Evolutionary conservation across 192 early-diverging fungal genomes (phyloP), one percentile per base, ranked within the genome.

Genomic region (Gigaspora rosea): DNA sequence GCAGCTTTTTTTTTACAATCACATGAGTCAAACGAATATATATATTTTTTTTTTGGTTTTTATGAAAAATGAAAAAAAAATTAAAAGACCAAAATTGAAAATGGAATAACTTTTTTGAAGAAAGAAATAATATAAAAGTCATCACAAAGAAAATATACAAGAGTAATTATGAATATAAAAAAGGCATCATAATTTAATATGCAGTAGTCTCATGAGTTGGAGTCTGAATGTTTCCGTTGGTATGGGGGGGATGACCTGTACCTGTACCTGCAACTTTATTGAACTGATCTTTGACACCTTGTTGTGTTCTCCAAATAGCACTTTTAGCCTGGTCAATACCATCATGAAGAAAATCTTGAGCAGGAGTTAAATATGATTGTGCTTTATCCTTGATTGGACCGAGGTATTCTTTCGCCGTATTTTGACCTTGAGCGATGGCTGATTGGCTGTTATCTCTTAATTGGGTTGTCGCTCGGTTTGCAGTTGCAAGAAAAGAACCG

Each of bases 401-500:
- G 3, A 56, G 12, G 2, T 51, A 70, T 52, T 70, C 36, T 22
- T 49, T 50, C 6, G 68, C 68, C 9, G 18, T 32, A 51, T 49
- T 15, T 47, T 56, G 56, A 59, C 36, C 51, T 20, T 56, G 57
- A 35, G 50, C 13, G 8, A 73, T 54, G 11, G 48, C 71, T 10
- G 36, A 35, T 18, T 22, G 33, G 46, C 54, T 9, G 10, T 58
- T 32, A 35, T 49, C 32, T 5, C 20, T 80, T 32, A 84, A 67
- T 27, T 78, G 79, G 0, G 72, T 77, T 20, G 83, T 81, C 0
- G 83, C 80, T 32, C 71, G 75, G 22, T 84, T 84, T 50, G 88
- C 88, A 12, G 85, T 79, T 70, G 83, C 78, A 9, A 89, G 22
- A 46, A 89, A 81, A 47, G 85, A 86, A 35, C 88, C 88, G 27